Evolutionary conservation across 768 basidiomycete genomes (phyloP), one percentile per base, ranked within the genome.

Genomic region (Galerina sulciceps): DNA sequence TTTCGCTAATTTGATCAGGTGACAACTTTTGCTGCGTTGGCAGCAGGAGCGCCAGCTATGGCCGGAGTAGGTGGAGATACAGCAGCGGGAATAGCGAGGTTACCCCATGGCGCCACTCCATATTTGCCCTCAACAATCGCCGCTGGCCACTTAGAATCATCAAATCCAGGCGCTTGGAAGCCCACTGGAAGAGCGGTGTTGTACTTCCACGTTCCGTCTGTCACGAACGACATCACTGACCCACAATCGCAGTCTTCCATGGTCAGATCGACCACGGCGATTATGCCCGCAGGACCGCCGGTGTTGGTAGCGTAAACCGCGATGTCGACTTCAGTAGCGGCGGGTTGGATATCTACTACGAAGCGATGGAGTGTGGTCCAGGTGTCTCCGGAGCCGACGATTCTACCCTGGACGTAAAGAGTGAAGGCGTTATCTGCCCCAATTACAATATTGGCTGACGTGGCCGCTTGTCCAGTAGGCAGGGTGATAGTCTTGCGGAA

Each of bases 391-490:
- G 61, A 61, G 10, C 73, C 74, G 11, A 75, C 52, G 34, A 53
- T 6, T 1, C 49, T 54, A 3, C 73, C 71, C 38, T 75, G 72
- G 51, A 73, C 69, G 49, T 68, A 76, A 11, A 76, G 61, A 0
- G 68, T 69, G 52, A 67, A 70, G 2, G 47, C 59, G 59, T 75
- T 68, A 54, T 75, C 73, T 40, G 57, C 63, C 1, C 63, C 60
- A 11, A 73, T 69, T 45, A 72, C 60, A n/a, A 75, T 65, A 37
- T 70, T 67, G 10, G 71, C 70, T n/a, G 64, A 65, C 13, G 67
- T 52, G 3, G 67, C 65, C 9, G 60, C 54, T 58, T 67, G 59
- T 11, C 68, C 69, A 10, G 56, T 37, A 18, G 71, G 69, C 15
- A 69, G 58, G 17, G 57, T 60, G 20, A 72, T 61, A 1, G 61